A percentile compares a stretch with the other conserved stretches of the same genome.
These are phyloP conservation scores for Syncephalis plumigaleata DNA, from an alignment of 371 early-diverging fungal genomes.

Conservation along the genomic window DNA sequence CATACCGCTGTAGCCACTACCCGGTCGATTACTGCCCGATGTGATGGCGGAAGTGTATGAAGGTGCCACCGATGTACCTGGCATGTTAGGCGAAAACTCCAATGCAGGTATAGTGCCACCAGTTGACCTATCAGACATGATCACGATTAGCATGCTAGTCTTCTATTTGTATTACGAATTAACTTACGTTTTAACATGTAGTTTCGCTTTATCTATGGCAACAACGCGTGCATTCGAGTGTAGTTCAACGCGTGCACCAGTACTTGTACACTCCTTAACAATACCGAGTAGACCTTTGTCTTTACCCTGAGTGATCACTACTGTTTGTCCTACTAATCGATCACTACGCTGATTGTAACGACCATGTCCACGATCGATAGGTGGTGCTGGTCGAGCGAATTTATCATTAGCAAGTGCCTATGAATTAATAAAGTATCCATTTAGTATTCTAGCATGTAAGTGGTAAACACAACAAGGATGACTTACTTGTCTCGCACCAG, in stretches of 20 bases:
- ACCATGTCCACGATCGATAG: slow-evolving; percentile 32
- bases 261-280: slow-evolving; percentile 74
- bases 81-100: too few species aligned
- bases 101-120: too few species aligned
- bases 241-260: slow-evolving; percentile 79
- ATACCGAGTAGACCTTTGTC: slow-evolving; percentile 97
- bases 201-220: slow-evolving; percentile 52
- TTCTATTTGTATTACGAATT: too few species aligned
- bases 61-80: too few species aligned
- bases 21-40: slow-evolving; percentile 25
- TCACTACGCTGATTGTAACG: slow-evolving; percentile 59
- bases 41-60: too few species aligned
- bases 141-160: too few species aligned
- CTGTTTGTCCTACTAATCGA: slow-evolving; percentile 72
- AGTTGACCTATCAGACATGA: too few species aligned
- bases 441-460: too few species aligned
- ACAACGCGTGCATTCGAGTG: slow-evolving; percentile 76
- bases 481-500: slow-evolving; percentile 12
- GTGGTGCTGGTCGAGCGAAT: slow-evolving; percentile 3
- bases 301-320: slow-evolving; percentile 76
- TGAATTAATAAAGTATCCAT: slow-evolving; percentile 2
- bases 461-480: slow-evolving; percentile 13
- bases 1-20: slow-evolving; percentile 24
- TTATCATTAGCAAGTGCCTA: slow-evolving; percentile 10
- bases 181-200: slow-evolving; percentile 27